phyloP scores from a whole-genome alignment of 495 filamentous ascomycete species.

The Aspergillus wentii region DNA sequence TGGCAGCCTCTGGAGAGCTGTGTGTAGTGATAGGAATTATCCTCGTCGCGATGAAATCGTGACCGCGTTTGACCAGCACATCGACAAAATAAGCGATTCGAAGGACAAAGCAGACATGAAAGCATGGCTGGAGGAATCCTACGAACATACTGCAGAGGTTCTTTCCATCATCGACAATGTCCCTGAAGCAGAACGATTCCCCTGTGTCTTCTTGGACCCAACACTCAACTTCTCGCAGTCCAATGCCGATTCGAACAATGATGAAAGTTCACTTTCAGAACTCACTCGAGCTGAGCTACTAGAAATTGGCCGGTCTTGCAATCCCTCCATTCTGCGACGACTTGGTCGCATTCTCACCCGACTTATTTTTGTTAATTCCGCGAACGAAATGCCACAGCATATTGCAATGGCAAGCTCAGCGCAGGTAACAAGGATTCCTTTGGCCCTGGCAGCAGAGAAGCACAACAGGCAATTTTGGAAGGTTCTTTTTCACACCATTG shows the following conservation, averaged over 20 bases:
- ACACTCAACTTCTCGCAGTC: slow-evolving; percentile 35
- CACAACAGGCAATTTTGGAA: slow-evolving; percentile 35
- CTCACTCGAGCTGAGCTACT: slow-evolving; percentile 38
- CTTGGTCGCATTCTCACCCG: slow-evolving; percentile 37
- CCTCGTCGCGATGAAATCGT: slow-evolving; percentile 30
- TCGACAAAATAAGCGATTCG: slow-evolving; percentile 21
- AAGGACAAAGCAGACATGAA: slow-evolving; percentile 31
- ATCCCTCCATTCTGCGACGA: slow-evolving; percentile 32
- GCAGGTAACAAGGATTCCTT: slow-evolving; percentile 29
- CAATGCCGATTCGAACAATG: no score
- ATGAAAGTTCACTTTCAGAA: slow-evolving; percentile 11
- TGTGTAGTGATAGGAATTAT: slow-evolving; percentile 39
- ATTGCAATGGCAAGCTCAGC: slow-evolving; percentile 17
- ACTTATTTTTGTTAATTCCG: slow-evolving; percentile 31
- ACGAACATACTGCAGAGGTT: slow-evolving; percentile 38
- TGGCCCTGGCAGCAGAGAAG: slow-evolving; percentile 25
- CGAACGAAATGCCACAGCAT: slow-evolving; percentile 35
- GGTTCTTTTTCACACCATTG: slow-evolving; percentile 35
- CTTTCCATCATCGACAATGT: slow-evolving; percentile 35
- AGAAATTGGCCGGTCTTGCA: slow-evolving; percentile 42
- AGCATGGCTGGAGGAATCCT: slow-evolving; percentile 42
- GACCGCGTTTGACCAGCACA: slow-evolving; percentile 25
- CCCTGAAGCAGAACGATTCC: slow-evolving; percentile 37
- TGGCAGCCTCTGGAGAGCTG: slow-evolving; percentile 39
- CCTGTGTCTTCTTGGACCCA: slow-evolving; percentile 46